phyloP scores from a whole-genome alignment of 202 grass and related monocot species.

The Hordeum pubiflorum region DNA sequence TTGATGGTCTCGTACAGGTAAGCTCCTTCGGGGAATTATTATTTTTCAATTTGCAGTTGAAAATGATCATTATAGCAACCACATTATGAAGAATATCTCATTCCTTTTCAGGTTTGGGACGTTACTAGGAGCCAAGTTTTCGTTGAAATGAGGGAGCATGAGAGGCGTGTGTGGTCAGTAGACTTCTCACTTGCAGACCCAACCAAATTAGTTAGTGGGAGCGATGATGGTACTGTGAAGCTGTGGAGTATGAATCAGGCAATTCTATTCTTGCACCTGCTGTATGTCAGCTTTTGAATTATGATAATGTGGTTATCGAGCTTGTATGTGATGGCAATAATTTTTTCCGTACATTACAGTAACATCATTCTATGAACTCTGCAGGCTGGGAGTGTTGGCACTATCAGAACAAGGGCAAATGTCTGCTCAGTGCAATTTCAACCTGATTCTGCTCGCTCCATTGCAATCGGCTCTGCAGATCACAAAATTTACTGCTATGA shows the following conservation, averaged over 20 bases:
- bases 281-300: slow-evolving; percentile 82
- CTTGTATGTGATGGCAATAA: not conserved
- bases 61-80: not conserved
- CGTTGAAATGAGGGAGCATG: slow-evolving; percentile 94
- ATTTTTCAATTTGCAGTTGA: slow-evolving; percentile 8
- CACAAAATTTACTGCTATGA: slow-evolving; percentile 96
- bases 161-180: slow-evolving; percentile 90
- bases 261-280: slow-evolving; percentile 83
- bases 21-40: not conserved
- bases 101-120: slow-evolving; percentile 78
- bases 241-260: slow-evolving; percentile 99
- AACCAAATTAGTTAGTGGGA: slow-evolving; percentile 86
- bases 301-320: slow-evolving; percentile 45
- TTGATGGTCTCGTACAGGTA: slow-evolving; percentile 97
- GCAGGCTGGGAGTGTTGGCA: slow-evolving; percentile 85
- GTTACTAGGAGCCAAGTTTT: slow-evolving; percentile 88
- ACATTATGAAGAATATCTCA: not conserved
- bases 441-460: slow-evolving; percentile 62
- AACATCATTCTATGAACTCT: slow-evolving; percentile 32
- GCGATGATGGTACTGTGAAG: slow-evolving; percentile 94
- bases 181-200: slow-evolving; percentile 93
- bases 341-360: not conserved
- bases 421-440: slow-evolving; percentile 95
- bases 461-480: slow-evolving; percentile 95
- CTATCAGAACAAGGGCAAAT: slow-evolving; percentile 93